Evolutionary conservation across 257 asterid species (phyloP), one percentile per base, ranked within the genome.

Genomic region (Linaria vulgaris): DNA sequence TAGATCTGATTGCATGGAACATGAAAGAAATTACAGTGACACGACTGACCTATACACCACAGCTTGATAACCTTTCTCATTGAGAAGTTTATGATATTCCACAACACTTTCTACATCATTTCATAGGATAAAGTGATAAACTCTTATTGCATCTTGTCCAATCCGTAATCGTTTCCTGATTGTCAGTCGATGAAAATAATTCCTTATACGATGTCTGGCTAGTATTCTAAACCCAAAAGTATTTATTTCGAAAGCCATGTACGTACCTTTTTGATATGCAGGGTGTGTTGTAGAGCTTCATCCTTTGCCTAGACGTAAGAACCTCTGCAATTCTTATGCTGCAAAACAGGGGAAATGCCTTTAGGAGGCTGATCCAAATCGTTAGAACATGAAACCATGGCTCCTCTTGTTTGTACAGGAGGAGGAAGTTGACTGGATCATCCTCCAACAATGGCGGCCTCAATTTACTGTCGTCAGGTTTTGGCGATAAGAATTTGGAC

Each of bases 241-340:
- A 27, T 27, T 27, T 27, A 2, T 27, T 27, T 27, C 34, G 3
- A 6, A n/a, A n/a, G n/a, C n/a, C 15, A 21, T 27, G 12, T 15
- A 24, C 4, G 61, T 67, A 78, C 83, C 78, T 78, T 56, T 14
- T 76, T 61, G 44, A 78, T 63, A 57, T 71, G 78, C 21, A 72
- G 76, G 22, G 78, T 71, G 24, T 77, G 53, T 61, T 48, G 76
- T 23, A 77, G 76, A 37, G 48, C 17, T 56, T 54, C 53, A 55
- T 73, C 49, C 4, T 63, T 53, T 43, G 69, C 76, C 82, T 76
- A 77, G n/a, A 45, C 8, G 24, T 51, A 51, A 0, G 69, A 44
- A 39, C 50, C 34, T 13, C 9, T 39, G 34, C 56, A 73, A 20
- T 45, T 69, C 15, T 57, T n/a, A n/a, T 8, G 16, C 82, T 77